Evolutionary conservation across 257 asterid genomes (phyloP), one percentile per base, ranked within the genome.

Genomic region (Primulina tabacum): DNA sequence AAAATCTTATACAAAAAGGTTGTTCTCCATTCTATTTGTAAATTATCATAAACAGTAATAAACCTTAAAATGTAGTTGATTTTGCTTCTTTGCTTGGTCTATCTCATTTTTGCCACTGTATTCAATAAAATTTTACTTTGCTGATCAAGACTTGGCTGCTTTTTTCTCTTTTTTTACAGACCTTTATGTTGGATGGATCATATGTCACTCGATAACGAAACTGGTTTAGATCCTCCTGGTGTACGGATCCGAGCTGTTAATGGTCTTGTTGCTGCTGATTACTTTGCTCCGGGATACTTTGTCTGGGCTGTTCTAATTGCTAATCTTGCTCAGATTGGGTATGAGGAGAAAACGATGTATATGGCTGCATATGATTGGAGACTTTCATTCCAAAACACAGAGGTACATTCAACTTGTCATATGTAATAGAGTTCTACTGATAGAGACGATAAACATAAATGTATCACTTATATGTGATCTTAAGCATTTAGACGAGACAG

Each of bases 341-440:
- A 90, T 65, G 98, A 92, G 80, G 98, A 92, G 83, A 92, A 92
- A 77, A 82, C 88, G 5, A 92, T 92, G 98, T 88, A 88, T 76
- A 92, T 92, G 98, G 98, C 98, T 77, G 85, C 97, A 52, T 92
- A 92, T 72, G 98, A 92, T 81, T 92, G 98, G 98, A 87, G 98
- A 75, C 90, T 92, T 59, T 86, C 98, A 61, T 92, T 92, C 79
- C 98, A 92, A 73, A 92, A 92, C 83, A 92, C 97, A 3, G 98
- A 92, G 95, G 98, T 87, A 76, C 24, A 70, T 52, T 71, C 29
- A 71, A 70, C 29, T 57, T 17, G 8, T 47, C 58, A 40, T 21
- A 43, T 7, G 8, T 6, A 6, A 35, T 35, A 35, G 40, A 35
- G 40, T 35, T 35, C 40, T 35, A 6, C 40, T 35, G 7, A 8